Evolutionary conservation across 441 rosid genomes (phyloP).

Genomic region (Croton laevigatus): DNA sequence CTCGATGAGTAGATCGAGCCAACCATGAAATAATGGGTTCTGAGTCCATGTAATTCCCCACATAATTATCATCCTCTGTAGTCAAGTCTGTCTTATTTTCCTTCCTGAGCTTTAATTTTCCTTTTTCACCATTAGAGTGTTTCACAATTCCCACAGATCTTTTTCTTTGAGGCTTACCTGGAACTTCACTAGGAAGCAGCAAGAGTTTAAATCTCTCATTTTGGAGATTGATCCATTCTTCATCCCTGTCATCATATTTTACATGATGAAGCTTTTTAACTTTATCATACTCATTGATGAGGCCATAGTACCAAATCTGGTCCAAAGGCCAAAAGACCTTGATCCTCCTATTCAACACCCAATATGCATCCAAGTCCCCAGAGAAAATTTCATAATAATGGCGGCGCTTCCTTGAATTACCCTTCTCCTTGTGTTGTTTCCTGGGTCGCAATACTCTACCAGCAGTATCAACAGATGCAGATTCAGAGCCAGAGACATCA

Average conservation of each 20-base stretch:
- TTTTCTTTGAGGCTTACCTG: conserved; percentile 44
- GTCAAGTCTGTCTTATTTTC: conserved; percentile 39
- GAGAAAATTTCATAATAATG: conserved; percentile 77
- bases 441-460: conserved; percentile 79
- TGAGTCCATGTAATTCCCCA: conserved; percentile 63
- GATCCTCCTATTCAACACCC: conserved; percentile 73
- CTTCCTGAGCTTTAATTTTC: conserved; percentile 33
- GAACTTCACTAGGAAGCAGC: conserved; percentile 78
- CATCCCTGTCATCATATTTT: conserved; percentile 96
- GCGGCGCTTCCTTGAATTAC: conserved; percentile 65
- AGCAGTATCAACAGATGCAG: conserved; percentile 54
- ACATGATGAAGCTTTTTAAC: conserved; percentile 84
- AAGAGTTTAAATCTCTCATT: conserved; percentile 86
- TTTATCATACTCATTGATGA: conserved; percentile 65
- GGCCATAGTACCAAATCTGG: conserved; percentile 85
- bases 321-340: conserved; percentile 97
- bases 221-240: conserved; percentile 85
- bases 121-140: conserved; percentile 32
- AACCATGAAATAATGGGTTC: conserved; percentile 95
- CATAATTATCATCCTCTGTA: conserved; percentile 50
- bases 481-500: conserved; percentile 44
- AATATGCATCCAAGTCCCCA: conserved; percentile 60
- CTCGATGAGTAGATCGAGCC: conserved; percentile 57
- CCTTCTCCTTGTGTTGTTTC: conserved; percentile 49
- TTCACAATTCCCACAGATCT: conserved; percentile 39